A percentile compares a stretch with the other conserved stretches of the same genome.
Evolutionary conservation across 75 land plant species (phyloP).

Genomic region (Sequoiadendron giganteum): DNA sequence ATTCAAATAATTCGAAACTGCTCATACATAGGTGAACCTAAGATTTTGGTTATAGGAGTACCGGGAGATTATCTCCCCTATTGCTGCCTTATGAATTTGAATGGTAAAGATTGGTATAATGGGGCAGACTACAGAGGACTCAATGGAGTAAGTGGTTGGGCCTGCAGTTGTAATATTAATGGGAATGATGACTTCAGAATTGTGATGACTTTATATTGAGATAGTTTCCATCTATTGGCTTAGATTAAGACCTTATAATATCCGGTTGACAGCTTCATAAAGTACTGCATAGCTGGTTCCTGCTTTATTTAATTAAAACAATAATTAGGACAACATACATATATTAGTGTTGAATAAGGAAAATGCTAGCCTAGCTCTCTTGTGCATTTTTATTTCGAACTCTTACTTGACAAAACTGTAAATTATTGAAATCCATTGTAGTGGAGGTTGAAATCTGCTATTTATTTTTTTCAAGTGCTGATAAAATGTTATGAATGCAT

Average conservation of each 20-base stretch:
- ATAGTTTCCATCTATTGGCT: not conserved
- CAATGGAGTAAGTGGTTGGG: not conserved
- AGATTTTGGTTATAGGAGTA: not conserved
- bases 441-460: not conserved
- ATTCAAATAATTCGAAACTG: no score
- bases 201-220: not conserved
- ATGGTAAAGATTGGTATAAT: no score
- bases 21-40: no score
- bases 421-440: not conserved
- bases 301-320: not conserved
- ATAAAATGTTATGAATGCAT: not conserved
- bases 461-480: constrained; percentile 1
- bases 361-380: not conserved
- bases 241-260: not conserved
- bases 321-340: not conserved
- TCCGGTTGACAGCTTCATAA: no score
- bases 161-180: not conserved
- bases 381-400: not conserved
- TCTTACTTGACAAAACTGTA: not conserved
- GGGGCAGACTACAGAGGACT: not conserved
- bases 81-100: not conserved
- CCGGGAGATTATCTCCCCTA: not conserved
- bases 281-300: not conserved
- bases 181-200: not conserved
- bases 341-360: not conserved